These are phyloP conservation scores for Penicillium taxi DNA, from an alignment of 495 filamentous ascomycete species.

Conservation along the genomic window DNA sequence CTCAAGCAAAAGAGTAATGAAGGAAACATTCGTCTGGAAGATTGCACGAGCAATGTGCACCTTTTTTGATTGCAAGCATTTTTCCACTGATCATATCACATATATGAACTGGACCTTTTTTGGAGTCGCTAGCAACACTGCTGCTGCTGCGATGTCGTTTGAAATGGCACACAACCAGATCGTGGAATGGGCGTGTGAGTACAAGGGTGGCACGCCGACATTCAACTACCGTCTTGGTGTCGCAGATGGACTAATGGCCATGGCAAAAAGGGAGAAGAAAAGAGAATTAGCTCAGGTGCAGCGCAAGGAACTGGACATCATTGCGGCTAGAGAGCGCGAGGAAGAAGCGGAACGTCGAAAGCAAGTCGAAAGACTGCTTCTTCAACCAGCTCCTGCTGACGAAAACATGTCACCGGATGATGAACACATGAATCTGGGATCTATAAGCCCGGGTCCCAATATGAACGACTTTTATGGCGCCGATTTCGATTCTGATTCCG, in stretches of 20 bases:
- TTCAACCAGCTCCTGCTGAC: too few species aligned
- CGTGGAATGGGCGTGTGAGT: constrained; percentile 16
- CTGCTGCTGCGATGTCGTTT: constrained; percentile 23
- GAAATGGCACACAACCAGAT: constrained; percentile 25
- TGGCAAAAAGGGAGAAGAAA: constrained; percentile 21
- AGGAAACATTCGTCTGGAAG: constrained; percentile 4
- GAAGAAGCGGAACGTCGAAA: constrained; percentile 5
- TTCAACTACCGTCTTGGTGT: constrained; percentile 26
- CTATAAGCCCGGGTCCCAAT: too few species aligned
- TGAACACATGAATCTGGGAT: too few species aligned
- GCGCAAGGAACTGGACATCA: constrained; percentile 15
- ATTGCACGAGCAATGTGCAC: constrained; percentile 6
- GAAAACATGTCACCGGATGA: too few species aligned
- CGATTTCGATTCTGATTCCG: neutral
- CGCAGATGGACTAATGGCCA: constrained; percentile 16
- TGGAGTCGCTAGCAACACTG: constrained; percentile 26
- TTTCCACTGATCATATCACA: neutral
- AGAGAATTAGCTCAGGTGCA: constrained; percentile 13
- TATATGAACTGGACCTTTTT: constrained; percentile 17
- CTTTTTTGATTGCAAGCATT: constrained; percentile 8
- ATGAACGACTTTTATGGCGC: too few species aligned
- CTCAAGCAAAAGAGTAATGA: neutral
- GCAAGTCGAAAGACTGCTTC: too few species aligned
- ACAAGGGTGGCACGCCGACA: constrained; percentile 15
- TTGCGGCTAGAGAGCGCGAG: constrained; percentile 13